phyloP scores from a whole-genome alignment of 805 yeast genomes.

The Pichia exigua region DNA sequence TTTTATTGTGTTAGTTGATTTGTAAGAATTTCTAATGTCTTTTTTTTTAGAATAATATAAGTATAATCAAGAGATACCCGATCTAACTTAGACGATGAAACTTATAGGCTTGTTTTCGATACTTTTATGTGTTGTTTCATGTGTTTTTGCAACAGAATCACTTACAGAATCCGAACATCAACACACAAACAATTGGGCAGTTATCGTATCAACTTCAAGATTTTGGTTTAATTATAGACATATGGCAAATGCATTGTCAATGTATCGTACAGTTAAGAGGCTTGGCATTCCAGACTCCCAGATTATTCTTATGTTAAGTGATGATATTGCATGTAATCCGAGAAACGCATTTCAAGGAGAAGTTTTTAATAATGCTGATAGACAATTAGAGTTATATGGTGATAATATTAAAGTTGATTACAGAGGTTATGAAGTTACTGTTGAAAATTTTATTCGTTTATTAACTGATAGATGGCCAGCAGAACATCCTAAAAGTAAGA shows the following conservation, averaged over 20 bases:
- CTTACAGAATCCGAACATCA: slow-evolving; percentile 4
- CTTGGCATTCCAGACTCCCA: slow-evolving; percentile 97
- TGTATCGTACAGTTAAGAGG: slow-evolving; percentile 93
- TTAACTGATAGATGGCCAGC: slow-evolving; percentile 94
- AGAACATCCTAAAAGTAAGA: slow-evolving; percentile 86
- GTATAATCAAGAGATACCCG: neutral
- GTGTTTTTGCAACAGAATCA: neutral
- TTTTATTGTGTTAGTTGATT: neutral
- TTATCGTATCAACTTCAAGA: slow-evolving; percentile 87
- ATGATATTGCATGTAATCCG: slow-evolving; percentile 95
- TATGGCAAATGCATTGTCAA: slow-evolving; percentile 90
- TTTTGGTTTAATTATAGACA: slow-evolving; percentile 99
- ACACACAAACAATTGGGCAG: slow-evolving; percentile 74
- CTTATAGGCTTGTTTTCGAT: neutral
- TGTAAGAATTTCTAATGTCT: neutral
- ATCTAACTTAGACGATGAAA: neutral
- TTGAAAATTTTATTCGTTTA: slow-evolving; percentile 87
- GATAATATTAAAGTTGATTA: slow-evolving; percentile 94
- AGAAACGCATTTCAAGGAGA: slow-evolving; percentile 94
- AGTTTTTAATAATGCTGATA: slow-evolving; percentile 88
- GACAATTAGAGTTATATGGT: slow-evolving; percentile 88
- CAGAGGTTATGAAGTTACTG: slow-evolving; percentile 96
- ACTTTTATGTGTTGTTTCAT: neutral
- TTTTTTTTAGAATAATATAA: neutral
- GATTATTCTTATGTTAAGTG: slow-evolving; percentile 90